A percentile compares a stretch with the other conserved stretches of the same genome.
Evolutionary conservation across 352 stramenopile genomes (phyloP).

Genomic region (Globisporangium cylindrosporum): DNA sequence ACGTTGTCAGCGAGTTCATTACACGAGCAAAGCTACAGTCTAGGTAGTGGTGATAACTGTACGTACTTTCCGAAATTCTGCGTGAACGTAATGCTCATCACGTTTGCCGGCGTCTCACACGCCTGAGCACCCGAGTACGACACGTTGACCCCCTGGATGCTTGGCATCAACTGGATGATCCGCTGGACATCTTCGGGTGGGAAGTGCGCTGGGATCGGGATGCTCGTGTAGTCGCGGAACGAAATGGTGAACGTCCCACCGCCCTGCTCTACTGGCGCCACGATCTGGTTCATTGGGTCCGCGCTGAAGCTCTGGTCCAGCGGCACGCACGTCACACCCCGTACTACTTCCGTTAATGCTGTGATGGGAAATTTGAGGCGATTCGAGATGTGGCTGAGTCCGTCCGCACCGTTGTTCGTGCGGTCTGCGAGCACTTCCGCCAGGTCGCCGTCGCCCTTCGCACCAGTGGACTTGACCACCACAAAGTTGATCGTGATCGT

Average conservation of each 20-base stretch:
- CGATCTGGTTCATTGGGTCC: constrained; percentile 43
- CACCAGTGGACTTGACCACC: constrained; percentile 41
- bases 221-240: constrained; percentile 63
- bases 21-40: not conserved
- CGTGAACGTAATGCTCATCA: constrained; percentile 70
- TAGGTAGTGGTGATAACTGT: not conserved
- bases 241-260: constrained; percentile 52
- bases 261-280: constrained; percentile 32
- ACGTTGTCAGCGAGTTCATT: not conserved
- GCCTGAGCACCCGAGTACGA: constrained; percentile 52
- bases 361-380: constrained; percentile 48
- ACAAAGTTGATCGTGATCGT: constrained; percentile 64
- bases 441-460: constrained; percentile 51
- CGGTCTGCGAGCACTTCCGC: constrained; percentile 40
- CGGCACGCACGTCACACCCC: constrained; percentile 44
- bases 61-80: constrained; percentile 82
- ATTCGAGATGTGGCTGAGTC: constrained; percentile 62
- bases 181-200: constrained; percentile 27
- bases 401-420: constrained; percentile 48
- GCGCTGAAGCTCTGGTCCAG: constrained; percentile 50
- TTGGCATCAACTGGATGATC: constrained; percentile 40
- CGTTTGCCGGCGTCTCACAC: constrained; percentile 60
- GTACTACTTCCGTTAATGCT: constrained; percentile 49
- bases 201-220: constrained; percentile 55
- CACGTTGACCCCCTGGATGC: constrained; percentile 53